These are phyloP conservation scores for Castanea sativa DNA, from an alignment of 306 rosid genomes.

Conservation along the genomic window DNA sequence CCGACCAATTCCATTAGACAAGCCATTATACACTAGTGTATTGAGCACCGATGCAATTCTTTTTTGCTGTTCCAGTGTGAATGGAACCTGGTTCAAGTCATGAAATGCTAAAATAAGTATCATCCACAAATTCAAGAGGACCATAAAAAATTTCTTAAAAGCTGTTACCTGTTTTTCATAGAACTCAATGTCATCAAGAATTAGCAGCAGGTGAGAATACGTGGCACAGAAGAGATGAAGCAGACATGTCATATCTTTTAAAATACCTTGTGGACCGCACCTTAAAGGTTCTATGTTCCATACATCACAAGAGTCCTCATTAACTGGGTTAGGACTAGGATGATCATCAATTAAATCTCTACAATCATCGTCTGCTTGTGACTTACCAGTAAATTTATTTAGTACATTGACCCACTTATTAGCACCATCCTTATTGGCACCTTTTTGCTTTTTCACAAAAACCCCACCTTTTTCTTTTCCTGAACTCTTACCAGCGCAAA, in stretches of 20 bases:
- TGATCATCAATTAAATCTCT: constrained; percentile 32
- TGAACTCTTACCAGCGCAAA: constrained; percentile 30
- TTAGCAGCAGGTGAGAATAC: constrained; percentile 87
- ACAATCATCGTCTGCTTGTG: constrained; percentile 44
- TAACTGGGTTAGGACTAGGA: constrained; percentile 45
- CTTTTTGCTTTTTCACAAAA: constrained; percentile 54
- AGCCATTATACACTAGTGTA: constrained; percentile 86
- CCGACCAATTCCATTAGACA: constrained; percentile 54
- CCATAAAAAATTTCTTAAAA: constrained; percentile 5
- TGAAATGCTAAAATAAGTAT: constrained; percentile 29
- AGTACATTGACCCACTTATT: constrained; percentile 75
- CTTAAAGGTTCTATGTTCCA: constrained; percentile 83
- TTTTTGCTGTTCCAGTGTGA: constrained; percentile 84
- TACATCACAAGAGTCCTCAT: constrained; percentile 50
- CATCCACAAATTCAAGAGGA: constrained; percentile 5
- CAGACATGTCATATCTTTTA: constrained; percentile 63
- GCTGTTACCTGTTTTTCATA: constrained; percentile 81
- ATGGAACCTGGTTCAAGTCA: constrained; percentile 68
- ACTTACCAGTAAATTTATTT: constrained; percentile 72
- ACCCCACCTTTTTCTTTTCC: constrained; percentile 33
- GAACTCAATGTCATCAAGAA: constrained; percentile 97
- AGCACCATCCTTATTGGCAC: constrained; percentile 53
- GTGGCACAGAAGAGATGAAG: constrained; percentile 92
- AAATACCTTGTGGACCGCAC: constrained; percentile 77
- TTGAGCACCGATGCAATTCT: constrained; percentile 80